A percentile compares a stretch with the other conserved stretches of the same genome.
These are phyloP conservation scores for Claviceps pusilla DNA, from an alignment of 2,329 filamentous ascomycete genomes.

Conservation along the genomic window DNA sequence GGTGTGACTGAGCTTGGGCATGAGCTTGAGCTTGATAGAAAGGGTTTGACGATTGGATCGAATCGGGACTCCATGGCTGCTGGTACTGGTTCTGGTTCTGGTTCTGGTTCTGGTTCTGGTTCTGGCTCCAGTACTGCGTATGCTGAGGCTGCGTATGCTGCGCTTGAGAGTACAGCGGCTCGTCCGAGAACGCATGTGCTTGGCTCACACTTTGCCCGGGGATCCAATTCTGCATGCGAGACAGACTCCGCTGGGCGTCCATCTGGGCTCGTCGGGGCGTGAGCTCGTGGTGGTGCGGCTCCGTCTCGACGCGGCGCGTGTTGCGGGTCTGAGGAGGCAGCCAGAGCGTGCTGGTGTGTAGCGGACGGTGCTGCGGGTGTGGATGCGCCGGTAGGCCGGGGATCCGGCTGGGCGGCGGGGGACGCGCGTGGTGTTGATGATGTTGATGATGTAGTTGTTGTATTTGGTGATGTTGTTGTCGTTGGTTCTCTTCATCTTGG, in stretches of 20 bases:
- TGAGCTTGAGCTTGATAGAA: too few species aligned
- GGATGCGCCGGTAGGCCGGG: constrained; percentile 6
- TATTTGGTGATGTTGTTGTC: neutral
- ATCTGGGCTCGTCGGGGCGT: neutral
- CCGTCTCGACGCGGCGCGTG: constrained; percentile 2
- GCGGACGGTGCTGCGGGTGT: constrained; percentile 6
- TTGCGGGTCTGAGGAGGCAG: constrained; percentile 4
- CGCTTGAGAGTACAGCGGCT: too few species aligned
- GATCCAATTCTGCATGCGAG: constrained; percentile 22
- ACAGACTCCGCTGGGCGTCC: neutral
- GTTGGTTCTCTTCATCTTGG: neutral
- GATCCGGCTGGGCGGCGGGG: constrained; percentile 1
- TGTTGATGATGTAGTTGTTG: neutral
- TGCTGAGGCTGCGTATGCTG: too few species aligned
- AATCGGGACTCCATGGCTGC: too few species aligned
- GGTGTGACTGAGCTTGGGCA: too few species aligned
- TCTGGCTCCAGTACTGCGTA: too few species aligned
- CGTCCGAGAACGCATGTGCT: too few species aligned
- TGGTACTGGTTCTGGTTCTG: too few species aligned
- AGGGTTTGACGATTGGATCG: too few species aligned
- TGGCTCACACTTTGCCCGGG: constrained; percentile 7
- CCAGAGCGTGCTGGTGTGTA: constrained; percentile 4
- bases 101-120: too few species aligned
- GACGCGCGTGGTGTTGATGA: neutral
- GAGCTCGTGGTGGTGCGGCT: constrained; percentile 4